Percentiles rank a stretch among this genome's conserved stretches.
Evolutionary conservation across 2,329 filamentous ascomycete genomes (phyloP).

Genomic region (Colletotrichum incanum): DNA sequence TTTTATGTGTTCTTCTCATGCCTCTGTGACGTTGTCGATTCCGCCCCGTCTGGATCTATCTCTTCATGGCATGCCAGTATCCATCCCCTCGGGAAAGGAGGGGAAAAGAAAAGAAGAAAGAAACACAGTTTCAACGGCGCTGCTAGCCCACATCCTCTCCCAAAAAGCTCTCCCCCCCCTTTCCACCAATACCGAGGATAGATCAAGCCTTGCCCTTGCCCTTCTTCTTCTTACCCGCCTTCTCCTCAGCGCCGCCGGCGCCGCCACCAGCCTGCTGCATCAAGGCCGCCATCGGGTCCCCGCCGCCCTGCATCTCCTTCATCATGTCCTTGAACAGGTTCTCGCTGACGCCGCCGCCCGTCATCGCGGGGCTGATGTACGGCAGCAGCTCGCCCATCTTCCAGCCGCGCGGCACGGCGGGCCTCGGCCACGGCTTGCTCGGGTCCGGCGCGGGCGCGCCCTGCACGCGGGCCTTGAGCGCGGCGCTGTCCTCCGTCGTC

Average conservation of each 20-base stretch:
- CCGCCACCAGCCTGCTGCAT: slow-evolving; percentile 55
- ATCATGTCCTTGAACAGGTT: slow-evolving; percentile 98
- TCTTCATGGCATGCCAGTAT: not conserved
- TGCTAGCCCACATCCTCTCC: not conserved
- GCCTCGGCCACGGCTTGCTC: slow-evolving; percentile 78
- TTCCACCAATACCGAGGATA: not conserved
- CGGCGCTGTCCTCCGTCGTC: slow-evolving; percentile 77
- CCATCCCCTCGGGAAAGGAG: not conserved
- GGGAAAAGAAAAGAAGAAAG: not conserved
- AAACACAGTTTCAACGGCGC: not conserved
- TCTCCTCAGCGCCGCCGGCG: slow-evolving; percentile 51
- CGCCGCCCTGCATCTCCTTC: slow-evolving; percentile 83
- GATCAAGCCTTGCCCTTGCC: slow-evolving; percentile 61
- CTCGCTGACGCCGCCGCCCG: slow-evolving; percentile 93
- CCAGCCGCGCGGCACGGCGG: slow-evolving; percentile 88
- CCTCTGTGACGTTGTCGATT: slow-evolving; percentile 12
- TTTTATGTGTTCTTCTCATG: slow-evolving; percentile 5
- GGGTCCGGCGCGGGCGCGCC: slow-evolving; percentile 78
- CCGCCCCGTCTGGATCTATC: not conserved
- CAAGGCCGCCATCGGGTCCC: slow-evolving; percentile 62
- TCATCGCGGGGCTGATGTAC: slow-evolving; percentile 89
- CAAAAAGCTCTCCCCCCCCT: not conserved
- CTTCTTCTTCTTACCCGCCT: slow-evolving; percentile 67
- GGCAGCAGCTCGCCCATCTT: slow-evolving; percentile 90
- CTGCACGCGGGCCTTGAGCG: slow-evolving; percentile 80